Evolutionary conservation across 345 rosid genomes (phyloP).

Genomic region (sweet orange (Citrus sinensis)): DNA sequence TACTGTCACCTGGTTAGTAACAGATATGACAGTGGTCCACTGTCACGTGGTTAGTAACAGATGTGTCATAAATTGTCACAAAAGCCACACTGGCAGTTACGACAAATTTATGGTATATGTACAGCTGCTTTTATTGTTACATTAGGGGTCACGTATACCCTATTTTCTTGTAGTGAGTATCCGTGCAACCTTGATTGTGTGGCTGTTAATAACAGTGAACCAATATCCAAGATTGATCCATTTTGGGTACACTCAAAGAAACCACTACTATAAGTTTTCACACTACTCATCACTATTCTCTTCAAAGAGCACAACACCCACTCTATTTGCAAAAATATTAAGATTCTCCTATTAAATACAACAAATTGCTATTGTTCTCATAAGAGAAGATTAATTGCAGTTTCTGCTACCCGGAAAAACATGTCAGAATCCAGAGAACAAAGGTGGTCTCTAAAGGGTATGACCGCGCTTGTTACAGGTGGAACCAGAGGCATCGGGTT

Average conservation of each 20-base stretch:
- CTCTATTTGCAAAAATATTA: neutral
- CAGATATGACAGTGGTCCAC: no score
- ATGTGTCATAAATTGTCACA: no score
- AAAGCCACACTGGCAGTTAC: no score
- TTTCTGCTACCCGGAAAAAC: neutral
- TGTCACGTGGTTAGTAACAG: no score
- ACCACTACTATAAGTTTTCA: slow-evolving; percentile 17
- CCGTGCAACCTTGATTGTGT: slow-evolving; percentile 39
- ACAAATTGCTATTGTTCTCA: neutral
- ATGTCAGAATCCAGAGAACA: neutral
- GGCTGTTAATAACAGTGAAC: slow-evolving; percentile 27
- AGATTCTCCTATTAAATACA: neutral
- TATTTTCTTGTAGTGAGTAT: neutral
- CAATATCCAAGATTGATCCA: slow-evolving; percentile 10
- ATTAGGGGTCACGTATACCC: no score
- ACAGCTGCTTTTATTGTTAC: no score
- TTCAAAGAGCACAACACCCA: neutral
- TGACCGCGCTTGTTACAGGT: slow-evolving; percentile 27
- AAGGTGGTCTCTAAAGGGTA: slow-evolving; percentile 26
- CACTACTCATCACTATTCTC: neutral
- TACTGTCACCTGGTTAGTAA: no score
- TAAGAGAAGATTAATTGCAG: neutral
- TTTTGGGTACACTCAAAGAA: slow-evolving; percentile 30
- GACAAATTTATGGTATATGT: no score
- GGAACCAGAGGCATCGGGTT: slow-evolving; percentile 34